Base-by-base conservation (phyloP, 164 flowering plant genomes). In the Saururus chinensis region DNA sequence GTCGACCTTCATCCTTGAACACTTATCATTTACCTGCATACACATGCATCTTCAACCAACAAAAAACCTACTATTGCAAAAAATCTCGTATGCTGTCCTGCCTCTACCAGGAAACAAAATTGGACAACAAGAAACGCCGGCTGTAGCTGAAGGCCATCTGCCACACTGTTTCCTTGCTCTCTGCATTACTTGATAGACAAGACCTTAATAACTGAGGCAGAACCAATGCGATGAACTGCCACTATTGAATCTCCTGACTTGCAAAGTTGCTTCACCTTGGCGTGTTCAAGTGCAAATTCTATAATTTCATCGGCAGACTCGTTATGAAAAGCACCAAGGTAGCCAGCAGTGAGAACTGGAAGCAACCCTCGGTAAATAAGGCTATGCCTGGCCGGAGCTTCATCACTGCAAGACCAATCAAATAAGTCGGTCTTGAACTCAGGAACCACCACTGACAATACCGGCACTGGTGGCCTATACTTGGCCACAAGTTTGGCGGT, bases 401-500 rank as follows among this genome's bases (percentile, higher is more conserved):
- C 95, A 61, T 87, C 88, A 54, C 92, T 87, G 82, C 86, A 80
- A 24, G 80, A 74, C 95, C 95, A 89, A 56, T 85, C 81, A 65
- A 87, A 85, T 3, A 76, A 79, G 64, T 89, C 97, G 3, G 95
- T 80, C 76, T 75, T 79, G 49, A 89, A 75, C 70, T 84, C 89
- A 16, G 97, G 97, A 13, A 89, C 92, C 57, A 87, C 89, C 55
- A 85, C 95, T 30, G 92, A 89, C 57, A 89, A 59, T 22, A 89
- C 84, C 0, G 95, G 97, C 78, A 81, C 79, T 25, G 85, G 81
- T 0, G 97, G 92, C 71, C 95, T 76, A 71, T 89, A 87, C 72
- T 89, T 89, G 25, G 96, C 92, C 66, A 89, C 93, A 73, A 86
- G 71, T 71, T 81, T 89, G 64, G 96, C 96, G 10, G 96, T 86